These are phyloP conservation scores for Citrus sp. DNA, from an alignment of 345 rosid species.

Conservation along the genomic window DNA sequence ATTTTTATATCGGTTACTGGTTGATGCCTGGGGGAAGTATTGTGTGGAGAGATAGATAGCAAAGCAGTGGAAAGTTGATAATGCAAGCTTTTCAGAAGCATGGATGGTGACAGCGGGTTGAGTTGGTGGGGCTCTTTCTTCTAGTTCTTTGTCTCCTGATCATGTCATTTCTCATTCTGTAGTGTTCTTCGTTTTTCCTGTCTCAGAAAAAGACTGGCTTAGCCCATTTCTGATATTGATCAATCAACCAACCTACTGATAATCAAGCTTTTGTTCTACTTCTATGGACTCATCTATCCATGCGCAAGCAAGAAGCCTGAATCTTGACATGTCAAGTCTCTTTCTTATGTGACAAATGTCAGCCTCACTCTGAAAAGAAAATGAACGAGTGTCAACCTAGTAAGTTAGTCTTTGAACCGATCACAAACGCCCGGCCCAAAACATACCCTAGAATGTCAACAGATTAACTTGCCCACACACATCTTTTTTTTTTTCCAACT, in stretches of 20 bases:
- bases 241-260: slow-evolving; percentile 3
- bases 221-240: slow-evolving; percentile 7
- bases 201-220: slow-evolving; percentile 1
- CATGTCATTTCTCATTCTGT: slow-evolving; percentile 4
- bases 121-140: slow-evolving; percentile 12
- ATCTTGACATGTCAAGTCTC: slow-evolving; percentile 3
- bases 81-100: slow-evolving; percentile 7
- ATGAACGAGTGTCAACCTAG: no score
- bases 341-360: neutral
- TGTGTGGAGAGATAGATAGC: slow-evolving; percentile 1
- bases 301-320: neutral
- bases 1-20: neutral
- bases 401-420: neutral
- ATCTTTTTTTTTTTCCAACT: neutral
- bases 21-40: neutral
- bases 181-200: slow-evolving; percentile 3
- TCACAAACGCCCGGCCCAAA: neutral
- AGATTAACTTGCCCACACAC: neutral
- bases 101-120: slow-evolving; percentile 3
- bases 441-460: no score
- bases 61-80: neutral
- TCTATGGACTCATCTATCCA: neutral
- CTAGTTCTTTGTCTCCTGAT: slow-evolving; percentile 7
- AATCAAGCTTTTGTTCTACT: neutral
- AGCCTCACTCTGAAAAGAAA: neutral